Evolutionary conservation across 345 rosid genomes (phyloP).

Genomic region (Syzygium aqueum): DNA sequence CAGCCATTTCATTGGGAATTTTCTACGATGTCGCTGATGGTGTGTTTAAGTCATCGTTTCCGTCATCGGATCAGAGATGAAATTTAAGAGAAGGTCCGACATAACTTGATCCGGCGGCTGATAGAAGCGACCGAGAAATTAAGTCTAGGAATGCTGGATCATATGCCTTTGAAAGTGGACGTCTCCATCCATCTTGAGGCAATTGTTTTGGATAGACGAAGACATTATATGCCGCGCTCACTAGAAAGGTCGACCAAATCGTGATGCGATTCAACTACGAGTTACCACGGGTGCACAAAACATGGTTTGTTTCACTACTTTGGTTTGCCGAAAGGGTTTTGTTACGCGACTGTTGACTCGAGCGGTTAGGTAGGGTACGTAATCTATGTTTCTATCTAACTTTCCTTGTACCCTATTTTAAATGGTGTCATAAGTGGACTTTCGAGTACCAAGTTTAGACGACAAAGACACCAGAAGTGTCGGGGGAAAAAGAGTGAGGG

Average conservation of each 20-base stretch:
- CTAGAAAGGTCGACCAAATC: neutral
- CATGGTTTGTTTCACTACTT: neutral
- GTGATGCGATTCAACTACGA: neutral
- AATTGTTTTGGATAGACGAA: neutral
- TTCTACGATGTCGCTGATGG: neutral
- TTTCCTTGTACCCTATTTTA: neutral
- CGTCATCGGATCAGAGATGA: neutral
- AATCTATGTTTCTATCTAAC: neutral
- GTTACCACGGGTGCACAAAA: neutral
- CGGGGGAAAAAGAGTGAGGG: neutral
- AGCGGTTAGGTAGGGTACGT: neutral
- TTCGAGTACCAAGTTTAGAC: neutral
- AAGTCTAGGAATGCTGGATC: neutral
- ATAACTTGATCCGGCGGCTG: neutral
- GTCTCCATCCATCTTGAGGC: neutral
- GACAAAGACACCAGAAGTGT: neutral
- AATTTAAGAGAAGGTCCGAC: neutral
- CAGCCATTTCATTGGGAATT: neutral
- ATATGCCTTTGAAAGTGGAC: neutral
- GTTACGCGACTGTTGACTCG: neutral
- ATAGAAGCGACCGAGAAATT: neutral
- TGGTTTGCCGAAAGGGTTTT: neutral
- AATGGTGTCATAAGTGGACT: neutral
- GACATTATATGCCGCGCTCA: neutral
- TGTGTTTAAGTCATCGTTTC: neutral